Evolutionary conservation across 139 green algal species (phyloP).

Genomic region (Chlorella ohadii): DNA sequence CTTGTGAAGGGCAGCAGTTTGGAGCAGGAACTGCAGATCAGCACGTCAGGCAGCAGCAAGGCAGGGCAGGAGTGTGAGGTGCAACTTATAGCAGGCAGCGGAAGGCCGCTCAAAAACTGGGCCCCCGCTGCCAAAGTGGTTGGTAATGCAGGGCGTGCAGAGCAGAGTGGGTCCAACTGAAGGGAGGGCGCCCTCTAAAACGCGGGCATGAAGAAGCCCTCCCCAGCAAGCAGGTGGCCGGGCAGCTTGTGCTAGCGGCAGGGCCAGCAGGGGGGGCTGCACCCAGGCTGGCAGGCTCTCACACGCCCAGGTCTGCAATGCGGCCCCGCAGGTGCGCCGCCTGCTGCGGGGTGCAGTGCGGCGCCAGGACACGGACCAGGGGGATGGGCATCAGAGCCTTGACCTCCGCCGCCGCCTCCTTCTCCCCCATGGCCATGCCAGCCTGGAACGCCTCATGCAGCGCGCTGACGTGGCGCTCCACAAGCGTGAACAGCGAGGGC

Average conservation of each 20-base stretch:
- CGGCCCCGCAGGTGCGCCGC: slow-evolving; percentile 28
- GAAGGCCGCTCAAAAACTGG: slow-evolving; percentile 17
- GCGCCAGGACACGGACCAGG: slow-evolving; percentile 49
- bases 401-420: slow-evolving; percentile 32
- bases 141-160: background rate
- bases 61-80: no score
- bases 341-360: slow-evolving; percentile 39
- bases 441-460: slow-evolving; percentile 36
- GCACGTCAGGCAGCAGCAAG: background rate
- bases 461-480: slow-evolving; percentile 47
- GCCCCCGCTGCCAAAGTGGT: background rate
- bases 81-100: background rate
- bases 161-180: background rate
- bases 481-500: slow-evolving; percentile 33
- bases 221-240: background rate
- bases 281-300: background rate
- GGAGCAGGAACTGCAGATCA: no score
- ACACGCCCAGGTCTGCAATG: slow-evolving; percentile 48
- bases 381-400: slow-evolving; percentile 41
- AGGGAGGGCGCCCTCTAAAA: no score
- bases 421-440: slow-evolving; percentile 20
- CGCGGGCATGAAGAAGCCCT: no score
- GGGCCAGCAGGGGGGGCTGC: background rate
- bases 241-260: background rate
- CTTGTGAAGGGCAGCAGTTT: no score